Base-by-base conservation (phyloP, 306 rosid species). In the Astragalus membranaceus region DNA sequence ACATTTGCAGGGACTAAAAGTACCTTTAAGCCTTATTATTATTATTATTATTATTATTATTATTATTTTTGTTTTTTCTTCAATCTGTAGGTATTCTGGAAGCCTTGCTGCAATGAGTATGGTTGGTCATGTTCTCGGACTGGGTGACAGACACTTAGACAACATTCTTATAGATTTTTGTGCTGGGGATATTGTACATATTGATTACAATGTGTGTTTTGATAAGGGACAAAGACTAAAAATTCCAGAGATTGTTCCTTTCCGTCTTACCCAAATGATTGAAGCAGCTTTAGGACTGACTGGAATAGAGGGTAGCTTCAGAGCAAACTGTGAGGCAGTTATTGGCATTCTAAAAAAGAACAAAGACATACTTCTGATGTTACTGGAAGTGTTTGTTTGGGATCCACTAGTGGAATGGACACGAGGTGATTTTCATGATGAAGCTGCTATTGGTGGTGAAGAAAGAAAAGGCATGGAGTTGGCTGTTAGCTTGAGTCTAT, bases 391-490 rank as follows among this genome's bases (percentile, higher is more conserved):
- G 33, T 92, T 92, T 86, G 88, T 86, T 72, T 92, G 98, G 98
- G 96, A 92, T 69, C 98, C 96, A 58, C 96, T 92, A 37, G 91
- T 89, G 57, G 98, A 90, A 77, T 92, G 98, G 98, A 92, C 98
- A 41, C 87, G 96, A 5, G 98, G 98, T 77, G 96, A 92, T 85
- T 88, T 92, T 77, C 96, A 88, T 69, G 98, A 92, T 55, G 96
- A 88, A 80, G 95, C 98, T 75, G 91, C 98, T 68, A 92, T 92
- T 74, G 98, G 96, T 30, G 96, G 96, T 73, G 98, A 92, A 84
- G 98, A 92, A 85, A 89, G 98, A 80, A 92, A 85, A 81, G 98
- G 98, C 72, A 92, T 92, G 98, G 98, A 92, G 81, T 83, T 90
- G 84, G 98, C 98, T 85, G 96, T 92, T 78, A 92, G 96, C 88